Conservation (phyloP, 176 grass and related monocot species). For the Echinochloa phyllopogon region DNA sequence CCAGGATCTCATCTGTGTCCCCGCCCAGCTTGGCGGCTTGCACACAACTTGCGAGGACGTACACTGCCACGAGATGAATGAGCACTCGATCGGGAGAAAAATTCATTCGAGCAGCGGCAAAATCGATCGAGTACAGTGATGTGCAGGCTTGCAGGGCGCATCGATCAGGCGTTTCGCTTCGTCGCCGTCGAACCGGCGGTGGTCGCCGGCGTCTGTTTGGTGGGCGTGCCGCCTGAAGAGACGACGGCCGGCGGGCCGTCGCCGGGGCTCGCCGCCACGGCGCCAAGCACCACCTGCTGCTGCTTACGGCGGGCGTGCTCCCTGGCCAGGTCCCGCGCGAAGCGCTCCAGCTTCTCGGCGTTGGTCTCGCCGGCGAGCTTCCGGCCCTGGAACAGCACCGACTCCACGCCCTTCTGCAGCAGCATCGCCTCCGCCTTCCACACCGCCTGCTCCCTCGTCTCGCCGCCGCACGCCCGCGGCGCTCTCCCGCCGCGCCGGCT, state of each 20-base stretch:
- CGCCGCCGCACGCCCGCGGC: conserved; percentile 23
- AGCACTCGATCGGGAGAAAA: neutral
- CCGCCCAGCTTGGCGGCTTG: conserved; percentile 1
- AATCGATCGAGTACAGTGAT: neutral
- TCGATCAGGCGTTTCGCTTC: neutral
- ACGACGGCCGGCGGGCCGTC: neutral
- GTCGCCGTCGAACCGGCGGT: neutral
- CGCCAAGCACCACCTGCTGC: neutral
- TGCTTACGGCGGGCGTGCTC: conserved; percentile 62
- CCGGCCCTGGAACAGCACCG: conserved; percentile 73
- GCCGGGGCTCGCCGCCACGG: neutral
- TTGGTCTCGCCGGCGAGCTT: conserved; percentile 76
- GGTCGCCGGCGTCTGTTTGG: conserved; percentile 13
- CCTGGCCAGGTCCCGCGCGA: conserved; percentile 65
- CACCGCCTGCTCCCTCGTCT: conserved; percentile 19
- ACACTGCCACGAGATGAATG: neutral
- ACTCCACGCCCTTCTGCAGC: conserved; percentile 78
- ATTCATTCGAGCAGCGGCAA: neutral
- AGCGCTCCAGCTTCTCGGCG: conserved; percentile 77
- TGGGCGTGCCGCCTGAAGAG: neutral
- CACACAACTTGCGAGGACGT: neutral
- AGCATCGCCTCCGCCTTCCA: conserved; percentile 69
- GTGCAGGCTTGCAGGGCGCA: neutral
- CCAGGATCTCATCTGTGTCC: neutral
- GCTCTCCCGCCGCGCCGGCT: neutral